Percentiles rank a stretch among this genome's conserved stretches.
phyloP scores from a whole-genome alignment of 805 yeast genomes.

The Saturnispora ahearnii region DNA sequence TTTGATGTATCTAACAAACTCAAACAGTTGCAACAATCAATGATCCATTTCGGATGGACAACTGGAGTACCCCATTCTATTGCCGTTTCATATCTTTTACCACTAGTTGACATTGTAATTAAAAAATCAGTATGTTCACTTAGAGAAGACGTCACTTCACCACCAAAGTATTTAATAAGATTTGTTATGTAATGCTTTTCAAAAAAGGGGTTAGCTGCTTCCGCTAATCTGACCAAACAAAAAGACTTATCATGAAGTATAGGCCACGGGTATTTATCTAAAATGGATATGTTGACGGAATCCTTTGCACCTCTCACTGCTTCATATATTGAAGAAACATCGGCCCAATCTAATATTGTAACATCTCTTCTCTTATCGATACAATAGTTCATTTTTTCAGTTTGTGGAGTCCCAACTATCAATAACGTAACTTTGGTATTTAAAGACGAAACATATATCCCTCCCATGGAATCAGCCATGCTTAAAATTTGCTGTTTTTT shows the following conservation, averaged over 20 bases:
- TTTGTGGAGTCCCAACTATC: conserved; percentile 48
- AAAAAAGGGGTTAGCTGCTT: conserved; percentile 16
- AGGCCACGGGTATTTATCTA: conserved; percentile 25
- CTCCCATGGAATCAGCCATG: conserved; percentile 50
- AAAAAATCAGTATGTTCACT: conserved; percentile 36
- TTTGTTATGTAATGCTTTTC: conserved; percentile 27
- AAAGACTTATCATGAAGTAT: conserved; percentile 37
- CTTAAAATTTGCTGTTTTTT: conserved; percentile 35
- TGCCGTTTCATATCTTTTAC: conserved; percentile 45
- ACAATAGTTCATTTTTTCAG: conserved; percentile 48
- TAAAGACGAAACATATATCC: conserved; percentile 44
- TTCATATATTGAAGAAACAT: conserved; percentile 36
- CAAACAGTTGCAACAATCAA: conserved; percentile 37
- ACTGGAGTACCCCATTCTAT: conserved; percentile 44
- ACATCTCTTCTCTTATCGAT: conserved; percentile 48
- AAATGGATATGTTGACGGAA: conserved; percentile 2
- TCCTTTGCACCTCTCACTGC: conserved; percentile 24
- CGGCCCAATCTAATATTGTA: conserved; percentile 39
- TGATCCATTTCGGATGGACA: conserved; percentile 43
- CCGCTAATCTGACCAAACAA: conserved; percentile 36
- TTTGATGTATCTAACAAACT: conserved; percentile 34
- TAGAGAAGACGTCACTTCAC: conserved; percentile 41
- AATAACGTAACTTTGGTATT: conserved; percentile 53
- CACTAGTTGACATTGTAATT: conserved; percentile 41
- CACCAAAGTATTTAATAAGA: conserved; percentile 38